Evolutionary conservation across 2,329 filamentous ascomycete species (phyloP), one percentile per base, ranked within the genome.

Genomic region (Nothophoma quercina): DNA sequence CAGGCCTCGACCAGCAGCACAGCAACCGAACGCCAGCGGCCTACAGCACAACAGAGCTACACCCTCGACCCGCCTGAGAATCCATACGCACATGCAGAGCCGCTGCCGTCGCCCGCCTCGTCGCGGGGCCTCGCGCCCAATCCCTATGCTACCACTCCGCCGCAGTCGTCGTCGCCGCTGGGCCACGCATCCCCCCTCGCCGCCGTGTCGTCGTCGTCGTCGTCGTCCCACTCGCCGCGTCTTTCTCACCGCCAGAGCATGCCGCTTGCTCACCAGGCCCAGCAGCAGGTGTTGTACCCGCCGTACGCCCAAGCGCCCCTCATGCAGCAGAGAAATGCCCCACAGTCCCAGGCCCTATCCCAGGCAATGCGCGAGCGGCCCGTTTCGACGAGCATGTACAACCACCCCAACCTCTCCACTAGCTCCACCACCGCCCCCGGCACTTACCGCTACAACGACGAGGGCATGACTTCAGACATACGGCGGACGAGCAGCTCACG

Each of bases 401-500:
- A 70, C 60, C 79, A 81, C 56, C 69, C 75, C 34, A 81, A 81
- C 59, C 65, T 75, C 29, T 81, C 79, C 29, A 73, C 76, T 21
- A 77, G 75, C 65, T 81, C 79, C 18, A 68, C 66, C 43, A 65
- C 74, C 62, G 68, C 61, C 36, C 68, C 68, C 5, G 73, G 73
- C 39, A 76, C 77, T 21, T 79, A 81, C 63, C 63, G 79, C 54
- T 81, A 81, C 63, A 75, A 77, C 49, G 78, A 80, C 54, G 78
- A 81, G 30, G 63, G 69, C 38, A 69, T 73, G 55, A 36, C 49
- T 32, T 36, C 49, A 2, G 65, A 72, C 58, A 64, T 70, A 36
- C 57, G 79, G 52, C 80, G 83, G 68, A 78, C 87, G 56, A 84
- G 81, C 62, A 86, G 88, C 64, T 88, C 88, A 13, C 82, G 87